phyloP scores from a whole-genome alignment of 768 basidiomycete genomes.

The Tylopilus vinaceipallidus region DNA sequence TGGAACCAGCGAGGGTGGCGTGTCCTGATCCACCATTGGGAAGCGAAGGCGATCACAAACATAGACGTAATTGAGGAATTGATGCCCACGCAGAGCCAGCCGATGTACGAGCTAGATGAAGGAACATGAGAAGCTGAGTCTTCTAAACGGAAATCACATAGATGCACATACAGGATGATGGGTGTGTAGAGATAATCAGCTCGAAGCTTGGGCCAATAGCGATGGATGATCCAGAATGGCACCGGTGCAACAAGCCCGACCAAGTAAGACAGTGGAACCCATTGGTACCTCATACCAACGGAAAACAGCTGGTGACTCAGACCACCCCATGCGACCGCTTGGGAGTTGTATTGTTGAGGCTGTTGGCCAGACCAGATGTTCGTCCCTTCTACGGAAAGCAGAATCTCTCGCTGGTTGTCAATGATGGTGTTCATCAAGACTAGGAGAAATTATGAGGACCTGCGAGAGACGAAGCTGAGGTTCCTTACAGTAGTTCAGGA shows the following conservation, averaged over 20 bases:
- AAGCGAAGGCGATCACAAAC: slow-evolving; percentile 28
- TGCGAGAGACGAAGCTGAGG: neutral
- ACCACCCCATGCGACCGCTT: slow-evolving; percentile 40
- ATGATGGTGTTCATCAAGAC: slow-evolving; percentile 62
- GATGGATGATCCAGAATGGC: slow-evolving; percentile 41
- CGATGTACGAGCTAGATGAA: slow-evolving; percentile 17
- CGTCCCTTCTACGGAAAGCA: slow-evolving; percentile 55
- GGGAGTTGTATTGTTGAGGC: slow-evolving; percentile 29
- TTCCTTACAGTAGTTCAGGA: slow-evolving; percentile 43
- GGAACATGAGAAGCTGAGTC: neutral
- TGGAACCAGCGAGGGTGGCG: slow-evolving; percentile 36
- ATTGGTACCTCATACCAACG: slow-evolving; percentile 31
- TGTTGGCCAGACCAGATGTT: slow-evolving; percentile 33
- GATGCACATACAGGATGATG: slow-evolving; percentile 22
- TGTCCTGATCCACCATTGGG: slow-evolving; percentile 38
- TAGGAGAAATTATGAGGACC: slow-evolving; percentile 26
- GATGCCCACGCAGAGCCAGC: slow-evolving; percentile 23
- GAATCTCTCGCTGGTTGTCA: slow-evolving; percentile 44
- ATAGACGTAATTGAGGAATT: slow-evolving; percentile 21
- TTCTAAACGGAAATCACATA: neutral
- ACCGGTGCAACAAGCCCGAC: slow-evolving; percentile 35
- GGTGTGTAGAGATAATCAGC: slow-evolving; percentile 31
- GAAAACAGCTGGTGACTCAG: slow-evolving; percentile 35
- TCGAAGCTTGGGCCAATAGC: slow-evolving; percentile 32
- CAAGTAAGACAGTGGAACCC: slow-evolving; percentile 38